Conservation (phyloP, 768 basidiomycete species). For the Mycena rosella region DNA sequence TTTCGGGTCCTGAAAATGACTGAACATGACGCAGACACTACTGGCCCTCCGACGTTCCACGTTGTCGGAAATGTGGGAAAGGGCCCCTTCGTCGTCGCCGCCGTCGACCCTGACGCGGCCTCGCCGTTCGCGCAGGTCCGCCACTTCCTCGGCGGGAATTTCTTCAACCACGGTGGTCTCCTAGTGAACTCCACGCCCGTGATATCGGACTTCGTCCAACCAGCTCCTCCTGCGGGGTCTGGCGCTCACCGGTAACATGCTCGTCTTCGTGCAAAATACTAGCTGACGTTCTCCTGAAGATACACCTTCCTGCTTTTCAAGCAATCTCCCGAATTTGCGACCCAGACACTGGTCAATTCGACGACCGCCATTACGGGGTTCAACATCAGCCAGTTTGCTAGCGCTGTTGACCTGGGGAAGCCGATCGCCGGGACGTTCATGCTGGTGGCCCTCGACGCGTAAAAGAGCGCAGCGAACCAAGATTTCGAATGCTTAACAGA, state of each 20-base stretch:
- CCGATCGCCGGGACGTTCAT: conserved; percentile 65
- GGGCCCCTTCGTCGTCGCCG: conserved; percentile 62
- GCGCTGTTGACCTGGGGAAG: conserved; percentile 55
- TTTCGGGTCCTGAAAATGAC: too few relatives aligned
- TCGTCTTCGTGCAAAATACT: too few relatives aligned
- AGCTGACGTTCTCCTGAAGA: too few relatives aligned
- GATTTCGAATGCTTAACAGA: too few relatives aligned
- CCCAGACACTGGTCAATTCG: conserved; percentile 56
- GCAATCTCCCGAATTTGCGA: conserved; percentile 56
- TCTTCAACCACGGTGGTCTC: conserved; percentile 38
- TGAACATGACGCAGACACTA: conserved; percentile 46
- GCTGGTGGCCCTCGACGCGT: conserved; percentile 50
- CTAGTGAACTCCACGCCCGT: conserved; percentile 57
- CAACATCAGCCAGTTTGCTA: conserved; percentile 60
- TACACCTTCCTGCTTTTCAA: conserved; percentile 63
- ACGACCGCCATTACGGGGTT: conserved; percentile 51
- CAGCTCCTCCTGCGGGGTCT: conserved; percentile 57
- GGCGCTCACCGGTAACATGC: conserved; percentile 59
- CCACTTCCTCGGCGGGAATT: conserved; percentile 63
- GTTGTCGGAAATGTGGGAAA: conserved; percentile 39
- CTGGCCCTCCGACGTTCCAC: conserved; percentile 50
- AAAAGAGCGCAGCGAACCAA: neutral
- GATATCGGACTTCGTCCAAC: conserved; percentile 54
- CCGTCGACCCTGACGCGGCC: conserved; percentile 66
- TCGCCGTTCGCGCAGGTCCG: conserved; percentile 62